A percentile compares a stretch with the other conserved stretches of the same genome.
phyloP scores from a whole-genome alignment of 805 yeast genomes.

The Ascoidea tarda region DNA sequence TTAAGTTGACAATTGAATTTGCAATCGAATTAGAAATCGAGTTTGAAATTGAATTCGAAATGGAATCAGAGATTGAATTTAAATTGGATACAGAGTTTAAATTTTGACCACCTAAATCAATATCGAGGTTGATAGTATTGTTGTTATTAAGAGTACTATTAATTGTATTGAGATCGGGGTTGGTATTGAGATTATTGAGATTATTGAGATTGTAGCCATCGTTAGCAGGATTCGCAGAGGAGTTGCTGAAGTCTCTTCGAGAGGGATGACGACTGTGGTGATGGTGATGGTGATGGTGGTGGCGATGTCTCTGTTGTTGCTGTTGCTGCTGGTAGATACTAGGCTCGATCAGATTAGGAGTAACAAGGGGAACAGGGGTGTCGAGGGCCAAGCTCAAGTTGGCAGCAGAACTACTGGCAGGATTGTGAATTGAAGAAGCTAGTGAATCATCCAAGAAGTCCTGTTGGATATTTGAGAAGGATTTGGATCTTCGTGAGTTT shows the following conservation, averaged over 20 bases:
- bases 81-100: not conserved
- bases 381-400: no score
- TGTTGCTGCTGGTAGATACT: conserved; percentile 12
- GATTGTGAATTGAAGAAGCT: no score
- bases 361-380: not conserved
- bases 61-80: not conserved
- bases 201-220: not conserved
- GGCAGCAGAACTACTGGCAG: no score
- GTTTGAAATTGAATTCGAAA: not conserved
- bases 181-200: not conserved
- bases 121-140: conserved; percentile 1
- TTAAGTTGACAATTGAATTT: no score
- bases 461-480: conserved; percentile 20
- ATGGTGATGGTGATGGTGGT: not conserved
- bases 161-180: not conserved
- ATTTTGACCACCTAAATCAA: no score
- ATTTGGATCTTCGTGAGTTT: conserved; percentile 20
- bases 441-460: conserved; percentile 14
- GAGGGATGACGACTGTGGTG: conserved; percentile 4
- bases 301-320: conserved; percentile 11
- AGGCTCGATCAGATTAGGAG: not conserved
- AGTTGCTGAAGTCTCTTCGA: not conserved
- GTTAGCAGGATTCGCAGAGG: not conserved
- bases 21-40: not conserved
- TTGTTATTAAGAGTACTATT: conserved; percentile 7